A percentile compares a stretch with the other conserved stretches of the same genome.
Conservation (phyloP, 805 yeast genomes). For the Metschnikowia amazonensis region DNA sequence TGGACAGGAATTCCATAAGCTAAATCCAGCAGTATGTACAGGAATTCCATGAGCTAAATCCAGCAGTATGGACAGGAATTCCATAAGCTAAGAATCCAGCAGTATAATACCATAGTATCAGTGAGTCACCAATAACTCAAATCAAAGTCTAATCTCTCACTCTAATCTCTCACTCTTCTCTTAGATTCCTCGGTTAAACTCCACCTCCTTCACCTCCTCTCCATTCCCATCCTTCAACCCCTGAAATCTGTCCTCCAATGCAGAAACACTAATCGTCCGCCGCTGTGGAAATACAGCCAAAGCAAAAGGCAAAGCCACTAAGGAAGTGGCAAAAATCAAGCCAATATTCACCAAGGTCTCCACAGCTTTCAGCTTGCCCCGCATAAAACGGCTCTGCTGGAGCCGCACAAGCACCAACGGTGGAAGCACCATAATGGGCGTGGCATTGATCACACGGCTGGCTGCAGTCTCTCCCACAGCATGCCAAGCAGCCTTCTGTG, state of each 20-base stretch:
- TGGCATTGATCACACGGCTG: constrained; percentile 90
- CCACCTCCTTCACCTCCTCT: constrained; percentile 51
- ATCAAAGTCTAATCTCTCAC: too few relatives aligned
- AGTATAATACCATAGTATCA: too few relatives aligned
- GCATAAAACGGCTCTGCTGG: constrained; percentile 61
- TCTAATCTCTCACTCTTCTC: too few relatives aligned
- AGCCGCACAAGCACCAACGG: constrained; percentile 78
- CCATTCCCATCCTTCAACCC: constrained; percentile 63
- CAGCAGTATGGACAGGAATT: too few relatives aligned
- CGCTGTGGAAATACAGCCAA: constrained; percentile 94
- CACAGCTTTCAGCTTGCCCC: constrained; percentile 59
- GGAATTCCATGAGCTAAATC: too few relatives aligned
- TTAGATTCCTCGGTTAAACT: constrained; percentile 93
- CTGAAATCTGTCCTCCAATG: constrained; percentile 63
- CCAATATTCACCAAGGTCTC: constrained; percentile 80
- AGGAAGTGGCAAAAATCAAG: constrained; percentile 77
- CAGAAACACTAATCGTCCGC: constrained; percentile 53
- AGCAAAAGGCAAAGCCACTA: constrained; percentile 89
- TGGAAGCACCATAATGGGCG: constrained; percentile 97
- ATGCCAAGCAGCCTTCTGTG: constrained; percentile 80
- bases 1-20: too few relatives aligned
- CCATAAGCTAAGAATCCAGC: too few relatives aligned
- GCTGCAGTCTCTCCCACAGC: constrained; percentile 98
- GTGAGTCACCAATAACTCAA: too few relatives aligned
- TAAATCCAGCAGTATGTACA: too few relatives aligned